phyloP scores from a whole-genome alignment of 2,329 filamentous ascomycete genomes.

The Cladophialophora bantiana region DNA sequence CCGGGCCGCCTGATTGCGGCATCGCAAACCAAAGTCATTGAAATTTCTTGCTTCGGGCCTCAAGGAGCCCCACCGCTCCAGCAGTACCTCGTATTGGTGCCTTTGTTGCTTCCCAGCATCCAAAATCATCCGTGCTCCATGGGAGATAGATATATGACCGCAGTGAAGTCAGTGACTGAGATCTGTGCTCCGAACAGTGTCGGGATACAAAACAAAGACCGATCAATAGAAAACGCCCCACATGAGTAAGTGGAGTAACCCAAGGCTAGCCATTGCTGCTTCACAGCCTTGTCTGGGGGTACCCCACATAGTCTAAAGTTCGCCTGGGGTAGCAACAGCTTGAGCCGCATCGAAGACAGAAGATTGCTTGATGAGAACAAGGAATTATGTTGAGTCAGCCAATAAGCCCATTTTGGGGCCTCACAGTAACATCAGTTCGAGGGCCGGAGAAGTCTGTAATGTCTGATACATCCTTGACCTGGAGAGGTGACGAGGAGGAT shows the following conservation, averaged over 20 bases:
- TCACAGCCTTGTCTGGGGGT: slow-evolving; percentile 9
- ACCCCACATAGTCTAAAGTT: slow-evolving; percentile 1
- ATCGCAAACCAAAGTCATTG: not conserved
- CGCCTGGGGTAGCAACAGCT: not conserved
- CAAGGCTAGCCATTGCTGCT: not conserved
- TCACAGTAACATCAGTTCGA: not conserved
- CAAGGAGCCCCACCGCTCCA: not conserved
- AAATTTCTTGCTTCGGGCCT: not conserved
- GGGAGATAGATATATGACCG: not conserved
- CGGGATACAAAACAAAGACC: not conserved
- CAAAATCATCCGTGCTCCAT: not conserved
- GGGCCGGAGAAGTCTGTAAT: not conserved
- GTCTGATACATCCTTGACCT: not conserved
- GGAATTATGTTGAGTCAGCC: not conserved
- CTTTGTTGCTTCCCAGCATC: not conserved
- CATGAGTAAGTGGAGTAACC: not conserved
- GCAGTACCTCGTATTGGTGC: not conserved
- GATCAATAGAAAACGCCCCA: not conserved
- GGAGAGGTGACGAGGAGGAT: not conserved
- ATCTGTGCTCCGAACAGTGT: not conserved
- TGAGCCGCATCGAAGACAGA: not conserved
- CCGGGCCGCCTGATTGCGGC: not conserved
- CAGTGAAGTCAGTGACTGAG: not conserved
- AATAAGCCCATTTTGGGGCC: not conserved
- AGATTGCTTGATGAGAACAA: not conserved